Evolutionary conservation across 106 monocot genomes (phyloP).

Genomic region (Dactylorhiza incarnata): DNA sequence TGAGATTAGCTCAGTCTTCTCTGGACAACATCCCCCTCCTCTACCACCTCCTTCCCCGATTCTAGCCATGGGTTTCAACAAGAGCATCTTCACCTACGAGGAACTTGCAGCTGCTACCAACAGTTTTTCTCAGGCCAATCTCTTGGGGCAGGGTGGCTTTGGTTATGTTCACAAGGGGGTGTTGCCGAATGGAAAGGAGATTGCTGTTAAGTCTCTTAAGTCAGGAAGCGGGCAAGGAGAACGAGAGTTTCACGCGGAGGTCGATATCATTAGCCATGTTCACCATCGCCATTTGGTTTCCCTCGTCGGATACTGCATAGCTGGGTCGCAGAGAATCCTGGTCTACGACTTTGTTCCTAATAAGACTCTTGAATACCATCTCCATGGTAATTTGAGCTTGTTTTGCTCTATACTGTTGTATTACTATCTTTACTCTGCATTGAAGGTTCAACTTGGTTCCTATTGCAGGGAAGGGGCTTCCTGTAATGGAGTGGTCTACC

Average conservation of each 20-base stretch:
- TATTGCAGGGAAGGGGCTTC: slow-evolving; percentile 47
- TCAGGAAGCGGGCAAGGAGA: slow-evolving; percentile 86
- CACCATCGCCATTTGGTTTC: slow-evolving; percentile 93
- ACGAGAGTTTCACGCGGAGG: slow-evolving; percentile 94
- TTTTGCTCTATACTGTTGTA: slow-evolving; percentile 10
- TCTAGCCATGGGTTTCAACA: slow-evolving; percentile 52
- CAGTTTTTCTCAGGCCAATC: slow-evolving; percentile 53
- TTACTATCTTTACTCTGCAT: background rate
- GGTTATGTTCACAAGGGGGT: slow-evolving; percentile 92
- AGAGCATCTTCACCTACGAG: slow-evolving; percentile 78
- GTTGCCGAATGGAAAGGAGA: slow-evolving; percentile 69
- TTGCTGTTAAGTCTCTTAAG: slow-evolving; percentile 83
- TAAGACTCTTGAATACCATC: slow-evolving; percentile 80
- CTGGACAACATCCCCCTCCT: slow-evolving; percentile 37
- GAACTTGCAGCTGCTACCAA: slow-evolving; percentile 70
- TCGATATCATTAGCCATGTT: slow-evolving; percentile 86
- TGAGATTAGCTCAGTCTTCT: slow-evolving; percentile 32
- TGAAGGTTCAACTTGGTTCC: background rate
- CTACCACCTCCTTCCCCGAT: slow-evolving; percentile 55
- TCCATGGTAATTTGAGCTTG: slow-evolving; percentile 50
- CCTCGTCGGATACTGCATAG: slow-evolving; percentile 76
- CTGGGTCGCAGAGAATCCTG: slow-evolving; percentile 67
- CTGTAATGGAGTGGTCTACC: slow-evolving; percentile 68
- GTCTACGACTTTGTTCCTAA: slow-evolving; percentile 89
- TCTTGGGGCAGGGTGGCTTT: slow-evolving; percentile 89